Evolutionary conservation across 1,284 basidiomycete species (phyloP).

Genomic region (Cutaneotrichosporon sp.): DNA sequence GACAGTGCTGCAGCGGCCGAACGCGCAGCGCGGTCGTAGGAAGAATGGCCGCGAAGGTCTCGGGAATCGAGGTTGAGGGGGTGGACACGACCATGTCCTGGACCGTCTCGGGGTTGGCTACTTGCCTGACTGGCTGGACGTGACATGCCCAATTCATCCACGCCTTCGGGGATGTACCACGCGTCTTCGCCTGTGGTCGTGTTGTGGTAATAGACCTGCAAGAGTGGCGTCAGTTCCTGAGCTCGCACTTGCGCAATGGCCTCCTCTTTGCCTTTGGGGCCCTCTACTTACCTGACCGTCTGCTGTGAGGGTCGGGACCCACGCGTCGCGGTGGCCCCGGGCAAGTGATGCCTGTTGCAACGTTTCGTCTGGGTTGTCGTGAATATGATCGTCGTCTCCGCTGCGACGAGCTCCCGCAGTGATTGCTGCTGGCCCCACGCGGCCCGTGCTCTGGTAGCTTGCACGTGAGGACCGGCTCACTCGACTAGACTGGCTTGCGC

Average conservation of each 20-base stretch:
- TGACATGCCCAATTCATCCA: conserved; percentile 55
- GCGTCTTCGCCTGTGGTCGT: conserved; percentile 83
- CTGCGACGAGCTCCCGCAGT: conserved; percentile 8
- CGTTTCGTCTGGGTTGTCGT: conserved; percentile 22
- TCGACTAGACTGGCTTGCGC: conserved; percentile 2
- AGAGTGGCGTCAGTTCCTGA: conserved; percentile 4
- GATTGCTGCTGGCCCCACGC: conserved; percentile 8
- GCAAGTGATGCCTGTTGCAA: conserved; percentile 14
- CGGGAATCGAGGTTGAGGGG: not conserved
- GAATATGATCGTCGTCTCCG: conserved; percentile 7
- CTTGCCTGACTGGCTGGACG: conserved; percentile 5
- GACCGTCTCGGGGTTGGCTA: conserved; percentile 1
- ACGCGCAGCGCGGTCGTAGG: conserved; percentile 6
- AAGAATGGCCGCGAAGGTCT: conserved; percentile 3
- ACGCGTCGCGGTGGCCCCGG: conserved; percentile 41
- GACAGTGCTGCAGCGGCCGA: not conserved
- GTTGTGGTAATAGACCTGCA: conserved; percentile 89
- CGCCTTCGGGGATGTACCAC: conserved; percentile 71
- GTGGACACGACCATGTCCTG: conserved; percentile 5
- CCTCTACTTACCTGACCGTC: conserved; percentile 51
- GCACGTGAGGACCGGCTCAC: conserved; percentile 9
- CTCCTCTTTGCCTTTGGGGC: not conserved
- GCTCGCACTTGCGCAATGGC: conserved; percentile 4
- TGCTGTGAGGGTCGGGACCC: conserved; percentile 53
- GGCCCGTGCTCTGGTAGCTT: conserved; percentile 9